These are phyloP conservation scores for Chaetomium sp. DNA, from an alignment of 2,329 filamentous ascomycete genomes.

Conservation along the genomic window DNA sequence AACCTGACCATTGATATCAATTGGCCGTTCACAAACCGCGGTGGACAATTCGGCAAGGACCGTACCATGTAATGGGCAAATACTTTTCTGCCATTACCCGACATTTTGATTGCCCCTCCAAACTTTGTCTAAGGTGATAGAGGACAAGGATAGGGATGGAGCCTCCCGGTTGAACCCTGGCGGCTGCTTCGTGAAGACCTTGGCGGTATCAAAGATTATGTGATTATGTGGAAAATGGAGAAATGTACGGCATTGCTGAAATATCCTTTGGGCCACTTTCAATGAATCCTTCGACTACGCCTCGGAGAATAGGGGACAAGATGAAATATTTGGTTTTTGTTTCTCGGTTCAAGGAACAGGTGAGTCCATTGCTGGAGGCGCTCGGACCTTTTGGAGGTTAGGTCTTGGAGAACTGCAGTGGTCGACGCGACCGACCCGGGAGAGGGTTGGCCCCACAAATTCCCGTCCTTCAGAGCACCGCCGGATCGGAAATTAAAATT, in stretches of 20 bases:
- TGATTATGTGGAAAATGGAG: too few relatives aligned
- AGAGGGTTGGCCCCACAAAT: conserved; percentile 1
- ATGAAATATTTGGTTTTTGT: too few relatives aligned
- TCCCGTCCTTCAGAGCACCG: background rate
- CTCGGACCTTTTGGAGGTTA: background rate
- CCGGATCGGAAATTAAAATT: conserved; percentile 21
- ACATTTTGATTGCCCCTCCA: background rate
- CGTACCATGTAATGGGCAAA: conserved; percentile 26
- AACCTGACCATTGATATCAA: conserved; percentile 18
- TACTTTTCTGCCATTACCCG: conserved; percentile 17
- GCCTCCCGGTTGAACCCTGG: too few relatives aligned
- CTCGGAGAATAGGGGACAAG: too few relatives aligned
- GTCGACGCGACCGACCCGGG: background rate
- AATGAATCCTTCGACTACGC: too few relatives aligned
- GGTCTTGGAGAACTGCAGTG: background rate
- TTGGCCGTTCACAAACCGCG: background rate
- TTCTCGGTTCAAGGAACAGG: too few relatives aligned
- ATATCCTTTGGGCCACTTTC: too few relatives aligned
- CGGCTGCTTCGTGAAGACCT: background rate
- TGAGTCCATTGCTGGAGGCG: too few relatives aligned
- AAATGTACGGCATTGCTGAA: too few relatives aligned
- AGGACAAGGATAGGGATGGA: too few relatives aligned
- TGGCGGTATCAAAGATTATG: background rate
- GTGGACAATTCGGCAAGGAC: too few relatives aligned
- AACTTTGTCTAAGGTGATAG: too few relatives aligned